phyloP scores from a whole-genome alignment of 2,329 filamentous ascomycete species.

The Chaetomium olivaceum region DNA sequence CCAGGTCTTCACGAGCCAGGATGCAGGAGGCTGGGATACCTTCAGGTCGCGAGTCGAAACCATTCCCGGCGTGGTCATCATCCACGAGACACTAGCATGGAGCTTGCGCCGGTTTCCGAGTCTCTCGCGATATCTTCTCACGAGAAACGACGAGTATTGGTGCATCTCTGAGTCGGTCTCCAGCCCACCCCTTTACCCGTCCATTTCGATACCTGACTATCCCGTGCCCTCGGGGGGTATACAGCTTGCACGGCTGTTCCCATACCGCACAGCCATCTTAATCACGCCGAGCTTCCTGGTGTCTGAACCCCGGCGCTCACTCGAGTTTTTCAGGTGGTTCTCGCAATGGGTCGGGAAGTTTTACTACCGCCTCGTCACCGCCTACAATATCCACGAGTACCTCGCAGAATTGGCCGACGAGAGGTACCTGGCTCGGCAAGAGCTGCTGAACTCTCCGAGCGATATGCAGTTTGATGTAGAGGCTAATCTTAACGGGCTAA shows the following conservation, averaged over 20 bases:
- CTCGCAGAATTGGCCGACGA: constrained; percentile 41
- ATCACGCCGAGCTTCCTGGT: constrained; percentile 53
- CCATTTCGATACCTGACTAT: constrained; percentile 26
- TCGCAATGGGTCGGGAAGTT: constrained; percentile 29
- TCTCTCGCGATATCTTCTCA: constrained; percentile 40
- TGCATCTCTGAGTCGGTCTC: constrained; percentile 42
- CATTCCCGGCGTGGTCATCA: constrained; percentile 42
- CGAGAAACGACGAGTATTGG: constrained; percentile 41
- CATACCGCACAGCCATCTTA: constrained; percentile 47
- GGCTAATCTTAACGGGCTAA: constrained; percentile 36
- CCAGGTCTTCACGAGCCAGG: constrained; percentile 45
- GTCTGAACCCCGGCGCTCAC: constrained; percentile 45
- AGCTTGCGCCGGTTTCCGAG: constrained; percentile 44
- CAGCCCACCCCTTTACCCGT: constrained; percentile 37
- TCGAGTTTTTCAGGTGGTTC: constrained; percentile 47
- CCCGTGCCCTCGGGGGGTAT: constrained; percentile 38
- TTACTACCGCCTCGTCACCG: constrained; percentile 40
- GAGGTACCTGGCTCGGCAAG: constrained; percentile 34
- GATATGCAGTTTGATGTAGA: constrained; percentile 29
- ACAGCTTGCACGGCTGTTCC: constrained; percentile 46
- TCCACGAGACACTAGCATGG: constrained; percentile 47
- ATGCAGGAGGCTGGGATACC: constrained; percentile 49
- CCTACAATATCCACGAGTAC: constrained; percentile 40
- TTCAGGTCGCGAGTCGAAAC: constrained; percentile 40
- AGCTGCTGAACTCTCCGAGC: constrained; percentile 27